phyloP scores from a whole-genome alignment of 257 asterid species.

The Solanum commersonii region DNA sequence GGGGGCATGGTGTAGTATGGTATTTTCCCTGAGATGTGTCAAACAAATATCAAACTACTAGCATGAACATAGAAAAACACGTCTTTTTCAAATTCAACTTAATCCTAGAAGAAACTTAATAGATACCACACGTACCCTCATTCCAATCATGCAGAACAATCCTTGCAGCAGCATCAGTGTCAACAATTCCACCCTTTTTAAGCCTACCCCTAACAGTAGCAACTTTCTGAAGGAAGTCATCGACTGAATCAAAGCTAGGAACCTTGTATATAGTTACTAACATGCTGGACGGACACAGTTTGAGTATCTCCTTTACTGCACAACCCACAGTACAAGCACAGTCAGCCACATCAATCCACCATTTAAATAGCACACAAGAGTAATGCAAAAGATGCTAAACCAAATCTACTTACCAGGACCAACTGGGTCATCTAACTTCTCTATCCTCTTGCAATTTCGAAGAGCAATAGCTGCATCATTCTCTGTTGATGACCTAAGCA shows the following conservation, averaged over 20 bases:
- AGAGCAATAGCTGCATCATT: constrained; percentile 75
- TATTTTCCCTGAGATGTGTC: constrained; percentile 64
- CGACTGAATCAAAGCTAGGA: constrained; percentile 66
- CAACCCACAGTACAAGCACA: neutral
- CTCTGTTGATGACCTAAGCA: constrained; percentile 63
- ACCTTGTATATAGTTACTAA: constrained; percentile 67
- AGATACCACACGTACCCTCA: constrained; percentile 44
- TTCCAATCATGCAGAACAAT: constrained; percentile 94
- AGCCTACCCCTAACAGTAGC: constrained; percentile 79
- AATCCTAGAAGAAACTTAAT: neutral
- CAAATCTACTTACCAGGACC: constrained; percentile 51
- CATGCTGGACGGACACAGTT: constrained; percentile 58
- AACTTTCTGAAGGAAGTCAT: constrained; percentile 84
- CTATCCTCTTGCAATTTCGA: constrained; percentile 92
- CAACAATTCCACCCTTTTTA: constrained; percentile 87
- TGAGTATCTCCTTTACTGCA: constrained; percentile 90
- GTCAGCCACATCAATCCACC: neutral
- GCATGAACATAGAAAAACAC: neutral
- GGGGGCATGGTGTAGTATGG: constrained; percentile 97
- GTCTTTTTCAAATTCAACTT: neutral
- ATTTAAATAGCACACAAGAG: neutral
- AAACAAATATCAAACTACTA: neutral
- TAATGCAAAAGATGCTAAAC: neutral
- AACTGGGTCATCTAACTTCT: constrained; percentile 81
- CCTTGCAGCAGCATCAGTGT: constrained; percentile 76